phyloP scores from a whole-genome alignment of 495 filamentous ascomycete genomes.

The Chaetomium tenue region DNA sequence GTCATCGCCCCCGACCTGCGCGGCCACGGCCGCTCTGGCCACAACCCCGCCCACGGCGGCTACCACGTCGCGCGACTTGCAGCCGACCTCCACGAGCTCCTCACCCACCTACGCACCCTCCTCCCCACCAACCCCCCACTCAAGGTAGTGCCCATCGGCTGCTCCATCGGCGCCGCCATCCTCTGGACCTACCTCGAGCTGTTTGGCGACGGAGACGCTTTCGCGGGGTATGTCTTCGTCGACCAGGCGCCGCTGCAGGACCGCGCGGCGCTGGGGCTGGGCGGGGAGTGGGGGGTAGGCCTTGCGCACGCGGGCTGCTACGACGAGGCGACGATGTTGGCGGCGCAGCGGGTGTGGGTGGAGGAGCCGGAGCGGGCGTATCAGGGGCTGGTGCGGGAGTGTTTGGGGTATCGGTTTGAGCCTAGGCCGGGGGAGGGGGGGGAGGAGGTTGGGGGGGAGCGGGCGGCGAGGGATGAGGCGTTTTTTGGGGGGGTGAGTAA shows the following conservation, averaged over 20 bases:
- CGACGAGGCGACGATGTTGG: slow-evolving; percentile 37
- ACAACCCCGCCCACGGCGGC: slow-evolving; percentile 31
- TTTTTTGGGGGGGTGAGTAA: slow-evolving; percentile 43
- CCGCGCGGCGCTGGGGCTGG: slow-evolving; percentile 20
- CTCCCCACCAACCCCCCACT: no score
- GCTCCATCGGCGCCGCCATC: slow-evolving; percentile 48
- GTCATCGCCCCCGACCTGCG: slow-evolving; percentile 47
- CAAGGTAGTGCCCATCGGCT: slow-evolving; percentile 37
- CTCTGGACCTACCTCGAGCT: slow-evolving; percentile 48
- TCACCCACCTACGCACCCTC: slow-evolving; percentile 23
- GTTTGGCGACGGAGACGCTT: slow-evolving; percentile 34
- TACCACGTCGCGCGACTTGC: slow-evolving; percentile 49
- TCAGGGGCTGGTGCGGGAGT: slow-evolving; percentile 38
- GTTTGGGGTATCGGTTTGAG: slow-evolving; percentile 41
- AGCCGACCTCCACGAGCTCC: slow-evolving; percentile 40
- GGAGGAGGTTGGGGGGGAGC: slow-evolving; percentile 24
- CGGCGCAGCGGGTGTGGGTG: slow-evolving; percentile 39
- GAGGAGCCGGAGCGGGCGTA: slow-evolving; percentile 31
- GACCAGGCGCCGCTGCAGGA: slow-evolving; percentile 52
- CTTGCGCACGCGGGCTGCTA: slow-evolving; percentile 40
- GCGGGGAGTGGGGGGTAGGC: slow-evolving; percentile 34
- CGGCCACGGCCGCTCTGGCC: slow-evolving; percentile 43
- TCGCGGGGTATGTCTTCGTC: slow-evolving; percentile 43
- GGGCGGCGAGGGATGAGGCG: slow-evolving; percentile 34
- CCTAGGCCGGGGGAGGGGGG: slow-evolving; percentile 23